Base-by-base conservation (phyloP, 306 rosid genomes). In the Hippophae tibetana region DNA sequence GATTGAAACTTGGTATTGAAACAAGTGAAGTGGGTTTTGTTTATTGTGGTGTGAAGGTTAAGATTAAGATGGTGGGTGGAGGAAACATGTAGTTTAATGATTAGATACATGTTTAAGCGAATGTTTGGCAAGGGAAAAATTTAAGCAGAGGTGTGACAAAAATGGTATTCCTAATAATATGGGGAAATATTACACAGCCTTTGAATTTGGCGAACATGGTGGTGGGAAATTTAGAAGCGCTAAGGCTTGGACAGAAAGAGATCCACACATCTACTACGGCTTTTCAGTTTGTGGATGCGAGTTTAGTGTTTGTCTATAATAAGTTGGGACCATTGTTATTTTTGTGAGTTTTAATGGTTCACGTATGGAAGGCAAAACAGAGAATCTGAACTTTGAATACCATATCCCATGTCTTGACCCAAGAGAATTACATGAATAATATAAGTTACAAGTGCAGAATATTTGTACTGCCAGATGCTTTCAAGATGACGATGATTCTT, bases 81-180 rank as follows among this genome's bases (percentile, higher is more conserved):
- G 74, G 71, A n/a, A 56, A 74, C 51, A 72, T 80, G 84, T 7
- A 79, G 52, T 68, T 80, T 93, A 69, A 79, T 64, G 56, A 81
- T 67, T 2, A 86, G 76, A 80, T 86, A 82, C 95, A 93, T 87
- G 50, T 23, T 62, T 46, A 65, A 9, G 9, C 31, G 54, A 47
- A 38, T 45, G 43, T 41, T 56, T 9, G 60, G 52, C 65, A 13
- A 9, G 45, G 43, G 60, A 7, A 46, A 6, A 56, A 26, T 10
- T 42, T 13, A 5, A 46, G 67, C 47, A 13, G 43, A 26, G 58
- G 60, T 42, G 67, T 31, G 38, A 31, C 38, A 31, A 31, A 31
- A 47, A 41, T 47, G 54, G 70, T 66, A 58, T 73, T 53, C 42
- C 74, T 82, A 42, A 42, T 58, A 65, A 72, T 23, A 52, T 78